Conservation (phyloP, 768 basidiomycete species). For the Pleurotus platypus region DNA sequence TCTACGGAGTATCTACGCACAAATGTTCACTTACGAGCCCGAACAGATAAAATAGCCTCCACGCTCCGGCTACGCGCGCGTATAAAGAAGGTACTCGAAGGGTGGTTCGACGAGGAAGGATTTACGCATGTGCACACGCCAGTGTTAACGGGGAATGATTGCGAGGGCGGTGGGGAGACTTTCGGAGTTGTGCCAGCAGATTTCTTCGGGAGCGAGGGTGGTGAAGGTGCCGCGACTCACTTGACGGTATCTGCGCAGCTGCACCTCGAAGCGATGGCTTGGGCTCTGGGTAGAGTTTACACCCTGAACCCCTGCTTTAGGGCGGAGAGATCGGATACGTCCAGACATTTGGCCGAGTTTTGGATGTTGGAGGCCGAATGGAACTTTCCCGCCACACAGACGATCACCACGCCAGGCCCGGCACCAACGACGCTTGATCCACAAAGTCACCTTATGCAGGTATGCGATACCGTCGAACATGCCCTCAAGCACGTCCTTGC, state of each 20-base stretch:
- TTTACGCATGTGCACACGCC: slow-evolving; percentile 84
- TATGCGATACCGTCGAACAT: slow-evolving; percentile 37
- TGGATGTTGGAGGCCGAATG: slow-evolving; percentile 99
- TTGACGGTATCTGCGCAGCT: slow-evolving; percentile 96
- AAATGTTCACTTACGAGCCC: slow-evolving; percentile 81
- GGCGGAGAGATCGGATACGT: slow-evolving; percentile 85
- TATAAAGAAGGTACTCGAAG: slow-evolving; percentile 68
- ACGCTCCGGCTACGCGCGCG: slow-evolving; percentile 70
- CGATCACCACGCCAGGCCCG: too few relatives aligned
- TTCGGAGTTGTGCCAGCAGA: slow-evolving; percentile 65
- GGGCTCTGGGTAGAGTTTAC: slow-evolving; percentile 79
- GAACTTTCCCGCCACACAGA: slow-evolving; percentile 31
- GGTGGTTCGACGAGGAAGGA: slow-evolving; percentile 37
- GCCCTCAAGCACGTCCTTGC: slow-evolving; percentile 5
- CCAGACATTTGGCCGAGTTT: slow-evolving; percentile 94
- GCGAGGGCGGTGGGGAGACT: slow-evolving; percentile 94
- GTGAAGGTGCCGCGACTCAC: slow-evolving; percentile 36
- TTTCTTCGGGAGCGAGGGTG: slow-evolving; percentile 65
- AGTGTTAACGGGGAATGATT: slow-evolving; percentile 86
- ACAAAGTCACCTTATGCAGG: slow-evolving; percentile 36
- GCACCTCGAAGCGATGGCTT: slow-evolving; percentile 86
- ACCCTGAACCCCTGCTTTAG: slow-evolving; percentile 93
- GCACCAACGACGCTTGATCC: neutral
- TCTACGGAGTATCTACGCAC: slow-evolving; percentile 80
- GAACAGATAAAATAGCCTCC: slow-evolving; percentile 67